Evolutionary conservation across 1,284 basidiomycete species (phyloP), one percentile per base, ranked within the genome.

Genomic region (Apiotrichum domesticum): DNA sequence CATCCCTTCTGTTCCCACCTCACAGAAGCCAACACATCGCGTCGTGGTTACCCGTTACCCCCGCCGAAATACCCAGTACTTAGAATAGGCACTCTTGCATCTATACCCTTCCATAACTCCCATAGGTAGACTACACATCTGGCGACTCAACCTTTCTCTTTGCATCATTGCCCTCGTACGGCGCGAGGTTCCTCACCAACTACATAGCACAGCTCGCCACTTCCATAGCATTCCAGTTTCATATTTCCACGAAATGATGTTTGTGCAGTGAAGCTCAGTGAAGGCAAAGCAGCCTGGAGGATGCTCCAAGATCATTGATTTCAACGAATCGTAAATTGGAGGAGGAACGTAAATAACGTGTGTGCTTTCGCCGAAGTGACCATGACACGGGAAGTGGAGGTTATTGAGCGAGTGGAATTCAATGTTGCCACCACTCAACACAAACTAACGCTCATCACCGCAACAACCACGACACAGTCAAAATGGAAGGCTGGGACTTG

Each of bases 401-500:
- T 13, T 8, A 15, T 3, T 14, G 43, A 45, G 8, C 0, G 5
- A 13, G 3, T 4, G 15, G 3, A 29, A 5, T 33, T 8, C 7
- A 10, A 43, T 42, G 39, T 55, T 29, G 40, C 46, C 41, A 45
- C 46, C 52, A 47, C 29, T 29, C 29, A 29, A 29, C 29, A 29
- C 29, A 29, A 29, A 3, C 29, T 29, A 3, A 29, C 29, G 44
- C 37, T 41, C 47, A 14, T 43, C 39, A 48, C 45, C 47, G 35
- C 29, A 37, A 15, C 37, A 39, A 39, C 37, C 13, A 39, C 37
- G 13, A 2, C 46, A 35, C 40, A 35, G 9, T 41, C 39, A 67
- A 29, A 33, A 77, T 77, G 75, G 75, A 77, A 34, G 67, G 63
- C n/a, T 69, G 68, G 35, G 73, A 67, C 32, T 66, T 77, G 2